Percentiles rank a stretch among this genome's conserved stretches.
Conservation (phyloP, 2,329 filamentous ascomycete genomes). For the Diaporthe citrichinensis region DNA sequence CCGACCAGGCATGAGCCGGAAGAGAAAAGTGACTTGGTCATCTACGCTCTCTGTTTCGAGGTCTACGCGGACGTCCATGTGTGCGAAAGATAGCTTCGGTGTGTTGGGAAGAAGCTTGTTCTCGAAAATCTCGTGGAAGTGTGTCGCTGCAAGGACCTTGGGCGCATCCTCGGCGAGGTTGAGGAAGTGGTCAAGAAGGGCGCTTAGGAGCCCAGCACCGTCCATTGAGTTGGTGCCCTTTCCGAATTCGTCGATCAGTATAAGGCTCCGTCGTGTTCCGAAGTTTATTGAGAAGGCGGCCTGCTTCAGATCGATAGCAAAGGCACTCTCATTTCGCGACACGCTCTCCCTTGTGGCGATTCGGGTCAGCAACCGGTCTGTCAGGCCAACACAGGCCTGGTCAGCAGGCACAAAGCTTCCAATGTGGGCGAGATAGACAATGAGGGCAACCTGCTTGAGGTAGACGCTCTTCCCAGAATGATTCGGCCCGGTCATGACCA, state of each 20-base stretch:
- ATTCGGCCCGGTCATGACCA: slow-evolving; percentile 93
- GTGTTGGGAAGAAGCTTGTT: slow-evolving; percentile 67
- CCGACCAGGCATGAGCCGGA: slow-evolving; percentile 76
- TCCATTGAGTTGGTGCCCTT: slow-evolving; percentile 73
- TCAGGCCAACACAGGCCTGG: slow-evolving; percentile 83
- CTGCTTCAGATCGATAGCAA: slow-evolving; percentile 87
- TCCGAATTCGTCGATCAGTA: slow-evolving; percentile 94
- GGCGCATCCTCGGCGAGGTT: slow-evolving; percentile 61
- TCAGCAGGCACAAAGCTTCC: slow-evolving; percentile 92
- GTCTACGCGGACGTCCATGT: slow-evolving; percentile 80
- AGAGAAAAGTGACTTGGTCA: slow-evolving; percentile 81
- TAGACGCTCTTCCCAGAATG: slow-evolving; percentile 98
- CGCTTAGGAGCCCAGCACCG: slow-evolving; percentile 71
- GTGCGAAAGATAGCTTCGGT: slow-evolving; percentile 69
- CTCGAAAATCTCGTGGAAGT: slow-evolving; percentile 82
- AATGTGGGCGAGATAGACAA: slow-evolving; percentile 92
- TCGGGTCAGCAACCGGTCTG: slow-evolving; percentile 91
- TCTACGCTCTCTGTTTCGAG: slow-evolving; percentile 63
- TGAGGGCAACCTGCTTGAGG: slow-evolving; percentile 91
- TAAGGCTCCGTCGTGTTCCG: slow-evolving; percentile 80
- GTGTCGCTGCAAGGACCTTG: slow-evolving; percentile 73
- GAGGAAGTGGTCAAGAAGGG: slow-evolving; percentile 70
- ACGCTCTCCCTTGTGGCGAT: slow-evolving; percentile 81
- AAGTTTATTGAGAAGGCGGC: slow-evolving; percentile 82
- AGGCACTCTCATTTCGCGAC: slow-evolving; percentile 71